Base-by-base conservation (phyloP, 352 stramenopile species). In the Phytophthora pseudosyringae region DNA sequence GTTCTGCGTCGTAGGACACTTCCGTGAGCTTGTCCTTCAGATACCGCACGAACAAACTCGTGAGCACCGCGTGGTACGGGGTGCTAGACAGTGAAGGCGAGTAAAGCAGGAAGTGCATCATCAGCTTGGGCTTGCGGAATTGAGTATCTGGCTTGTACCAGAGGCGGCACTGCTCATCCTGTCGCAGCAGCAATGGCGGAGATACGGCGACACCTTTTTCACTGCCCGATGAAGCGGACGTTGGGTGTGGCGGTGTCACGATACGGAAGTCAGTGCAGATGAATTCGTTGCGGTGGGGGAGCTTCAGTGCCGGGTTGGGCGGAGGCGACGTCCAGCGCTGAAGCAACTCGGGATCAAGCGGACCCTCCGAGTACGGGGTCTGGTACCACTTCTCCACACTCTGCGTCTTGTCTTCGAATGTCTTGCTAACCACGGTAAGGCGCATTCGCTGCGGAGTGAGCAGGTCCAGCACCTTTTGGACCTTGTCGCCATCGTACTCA, bases 111-210 rank as follows among this genome's bases (percentile, higher is more conserved):
- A 94, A 90, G 50, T 90, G 91, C 21, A 97, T 66, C 67, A 94
- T 93, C 12, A 97, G 67, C 67, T 97, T 98, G 3, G 93, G 93
- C 70, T 98, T 97, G 52, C 80, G 71, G 74, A 98, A 98, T 21
- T 88, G 69, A n/a, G 81, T 85, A 64, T 98, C 91, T 0, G 86
- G 77, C 64, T 97, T 96, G 78, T 90, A 95, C 88, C 86, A 96
- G 18, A 93, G 38, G 1, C 83, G 80, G n/a, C 73, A 83, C 2
- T 67, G 51, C 5, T 76, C 71, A 48, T 89, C 79, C 7, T 88
- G 58, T 15, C 72, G 77, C 11, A 91, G 26, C 11, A 89, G 48
- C 38, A 76, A 15, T 10, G 80, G 79, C 9, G 63, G 50, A 25
- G 59, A 63, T 26, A 55, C 36, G 10, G 15, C 10, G 13, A 41